Evolutionary conservation across 116 monocot genomes (phyloP).

Genomic region (Zostera marina): DNA sequence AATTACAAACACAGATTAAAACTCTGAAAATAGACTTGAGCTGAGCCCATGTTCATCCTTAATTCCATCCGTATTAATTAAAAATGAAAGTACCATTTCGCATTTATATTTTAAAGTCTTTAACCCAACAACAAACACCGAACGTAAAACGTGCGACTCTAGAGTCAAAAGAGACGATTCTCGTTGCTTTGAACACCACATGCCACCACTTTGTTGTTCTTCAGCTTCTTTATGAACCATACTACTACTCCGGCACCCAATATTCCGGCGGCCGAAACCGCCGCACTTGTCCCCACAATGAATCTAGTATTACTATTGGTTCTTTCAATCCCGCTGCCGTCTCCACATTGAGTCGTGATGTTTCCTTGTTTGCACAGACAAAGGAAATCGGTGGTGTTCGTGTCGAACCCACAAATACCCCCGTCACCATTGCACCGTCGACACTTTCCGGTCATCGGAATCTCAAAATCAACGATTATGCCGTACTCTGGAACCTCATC

Average conservation of each 20-base stretch:
- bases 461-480: slow-evolving; percentile 53
- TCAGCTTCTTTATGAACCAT: slow-evolving; percentile 43
- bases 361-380: slow-evolving; percentile 53
- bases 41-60: no score
- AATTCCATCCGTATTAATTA: no score
- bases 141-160: no score
- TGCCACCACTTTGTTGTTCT: slow-evolving; percentile 36
- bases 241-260: slow-evolving; percentile 34
- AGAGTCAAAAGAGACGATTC: slow-evolving; percentile 54
- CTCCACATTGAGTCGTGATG: slow-evolving; percentile 40
- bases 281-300: slow-evolving; percentile 22
- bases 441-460: slow-evolving; percentile 47
- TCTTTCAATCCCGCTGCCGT: neutral
- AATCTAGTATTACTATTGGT: neutral
- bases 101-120: no score
- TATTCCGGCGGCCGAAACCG: slow-evolving; percentile 29
- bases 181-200: slow-evolving; percentile 65
- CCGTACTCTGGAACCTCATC: slow-evolving; percentile 65
- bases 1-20: no score
- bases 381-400: slow-evolving; percentile 14
- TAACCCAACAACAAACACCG: no score
- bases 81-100: no score
- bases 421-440: slow-evolving; percentile 41
- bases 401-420: slow-evolving; percentile 53
- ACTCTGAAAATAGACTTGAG: no score